A percentile compares a stretch with the other conserved stretches of the same genome.
Evolutionary conservation across 2,329 filamentous ascomycete genomes (phyloP).

Genomic region (Sphaceloma murrayae): DNA sequence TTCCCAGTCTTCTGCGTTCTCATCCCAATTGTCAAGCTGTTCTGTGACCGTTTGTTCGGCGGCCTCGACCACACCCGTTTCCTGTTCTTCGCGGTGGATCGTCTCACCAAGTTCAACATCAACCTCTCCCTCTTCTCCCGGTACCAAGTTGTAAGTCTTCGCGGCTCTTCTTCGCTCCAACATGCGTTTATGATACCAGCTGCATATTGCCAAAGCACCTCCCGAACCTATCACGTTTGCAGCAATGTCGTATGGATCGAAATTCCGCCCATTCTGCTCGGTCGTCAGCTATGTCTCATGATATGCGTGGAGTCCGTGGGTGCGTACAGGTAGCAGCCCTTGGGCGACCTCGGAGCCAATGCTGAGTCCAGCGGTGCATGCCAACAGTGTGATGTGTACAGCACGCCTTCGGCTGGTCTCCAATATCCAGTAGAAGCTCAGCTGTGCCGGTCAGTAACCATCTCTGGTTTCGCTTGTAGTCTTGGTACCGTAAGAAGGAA

Average conservation of each 20-base stretch:
- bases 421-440: constrained; percentile 89
- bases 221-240: constrained; percentile 78
- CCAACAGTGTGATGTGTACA: constrained; percentile 69
- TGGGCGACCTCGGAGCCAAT: constrained; percentile 70
- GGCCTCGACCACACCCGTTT: constrained; percentile 39
- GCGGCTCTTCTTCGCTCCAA: constrained; percentile 71
- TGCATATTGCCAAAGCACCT: constrained; percentile 61
- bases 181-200: constrained; percentile 94
- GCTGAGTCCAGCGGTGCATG: constrained; percentile 65
- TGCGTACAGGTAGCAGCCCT: constrained; percentile 54
- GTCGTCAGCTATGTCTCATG: background rate
- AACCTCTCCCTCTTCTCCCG: constrained; percentile 45
- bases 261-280: constrained; percentile 40
- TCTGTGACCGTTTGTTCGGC: constrained; percentile 60
- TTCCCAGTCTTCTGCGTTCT: constrained; percentile 65
- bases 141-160: constrained; percentile 61
- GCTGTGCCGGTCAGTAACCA: constrained; percentile 21
- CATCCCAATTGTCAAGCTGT: constrained; percentile 89
- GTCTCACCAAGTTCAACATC: constrained; percentile 71
- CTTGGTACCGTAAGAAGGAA: constrained; percentile 77
- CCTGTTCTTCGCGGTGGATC: constrained; percentile 24
- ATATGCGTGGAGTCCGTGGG: constrained; percentile 30
- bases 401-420: constrained; percentile 81
- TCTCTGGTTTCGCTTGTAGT: background rate
- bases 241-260: constrained; percentile 75